These are phyloP conservation scores for Nemania bipapillata DNA, from an alignment of 2,329 filamentous ascomycete species.

Conservation along the genomic window DNA sequence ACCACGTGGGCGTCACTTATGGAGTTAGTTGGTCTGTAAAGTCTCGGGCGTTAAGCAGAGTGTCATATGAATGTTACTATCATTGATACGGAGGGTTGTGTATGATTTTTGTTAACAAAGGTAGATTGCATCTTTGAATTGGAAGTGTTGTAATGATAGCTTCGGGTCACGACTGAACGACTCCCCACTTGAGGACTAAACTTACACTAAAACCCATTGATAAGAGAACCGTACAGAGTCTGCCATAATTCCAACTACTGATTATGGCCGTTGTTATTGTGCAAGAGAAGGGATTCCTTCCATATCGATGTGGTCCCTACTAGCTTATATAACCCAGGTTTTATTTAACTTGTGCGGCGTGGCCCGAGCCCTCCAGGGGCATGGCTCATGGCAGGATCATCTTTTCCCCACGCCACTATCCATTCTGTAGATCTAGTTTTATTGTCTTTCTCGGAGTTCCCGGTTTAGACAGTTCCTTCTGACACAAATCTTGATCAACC, in stretches of 20 bases:
- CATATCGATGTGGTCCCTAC: neutral
- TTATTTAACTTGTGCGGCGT: neutral
- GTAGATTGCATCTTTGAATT: neutral
- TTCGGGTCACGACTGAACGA: neutral
- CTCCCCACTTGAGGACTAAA: neutral
- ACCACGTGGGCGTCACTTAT: neutral
- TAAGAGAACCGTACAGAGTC: no score
- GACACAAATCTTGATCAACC: neutral
- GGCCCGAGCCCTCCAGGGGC: neutral
- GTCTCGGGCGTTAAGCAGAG: neutral
- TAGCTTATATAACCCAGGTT: neutral
- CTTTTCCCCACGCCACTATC: neutral
- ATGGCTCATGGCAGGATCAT: neutral
- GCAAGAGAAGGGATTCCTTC: no score
- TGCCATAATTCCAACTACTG: no score
- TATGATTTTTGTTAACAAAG: neutral
- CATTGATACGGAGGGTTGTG: neutral
- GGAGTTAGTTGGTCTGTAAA: neutral
- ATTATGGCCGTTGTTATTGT: no score
- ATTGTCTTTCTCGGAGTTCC: neutral
- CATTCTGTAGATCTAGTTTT: no score
- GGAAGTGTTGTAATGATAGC: neutral
- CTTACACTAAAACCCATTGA: neutral
- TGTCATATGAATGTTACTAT: neutral
- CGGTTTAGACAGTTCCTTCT: neutral